Percentiles rank a stretch among this genome's conserved stretches.
phyloP scores from a whole-genome alignment of 2,329 filamentous ascomycete genomes.

The Sclerotinia glacialis region DNA sequence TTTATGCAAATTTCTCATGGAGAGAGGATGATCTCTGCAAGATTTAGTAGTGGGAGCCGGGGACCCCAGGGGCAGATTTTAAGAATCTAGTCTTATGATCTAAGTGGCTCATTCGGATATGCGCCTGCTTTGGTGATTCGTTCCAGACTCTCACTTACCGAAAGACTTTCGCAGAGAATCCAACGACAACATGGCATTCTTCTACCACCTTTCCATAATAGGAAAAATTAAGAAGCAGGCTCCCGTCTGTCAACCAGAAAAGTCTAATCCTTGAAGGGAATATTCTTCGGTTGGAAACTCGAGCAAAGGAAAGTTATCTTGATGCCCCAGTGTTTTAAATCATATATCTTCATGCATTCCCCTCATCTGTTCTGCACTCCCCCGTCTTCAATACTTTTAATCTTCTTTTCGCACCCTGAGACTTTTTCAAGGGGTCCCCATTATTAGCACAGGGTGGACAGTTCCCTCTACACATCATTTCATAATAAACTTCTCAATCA shows the following conservation, averaged over 20 bases:
- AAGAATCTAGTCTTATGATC: background rate
- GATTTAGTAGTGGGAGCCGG: background rate
- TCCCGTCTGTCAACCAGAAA: background rate
- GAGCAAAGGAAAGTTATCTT: background rate
- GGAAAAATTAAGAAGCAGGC: background rate
- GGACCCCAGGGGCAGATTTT: conserved; percentile 8
- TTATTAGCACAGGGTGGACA: background rate
- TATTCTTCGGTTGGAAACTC: background rate
- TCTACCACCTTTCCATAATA: conserved; percentile 16
- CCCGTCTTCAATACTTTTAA: background rate
- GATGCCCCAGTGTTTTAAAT: background rate
- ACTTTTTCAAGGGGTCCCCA: background rate
- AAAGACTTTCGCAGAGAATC: background rate
- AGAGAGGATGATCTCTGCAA: conserved; percentile 11
- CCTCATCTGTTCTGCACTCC: background rate
- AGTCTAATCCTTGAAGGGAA: conserved; percentile 1
- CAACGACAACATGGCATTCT: background rate
- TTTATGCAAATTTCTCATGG: conserved; percentile 5
- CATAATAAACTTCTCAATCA: background rate
- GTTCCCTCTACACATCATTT: background rate
- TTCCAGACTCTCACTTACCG: background rate
- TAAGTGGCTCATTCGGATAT: background rate
- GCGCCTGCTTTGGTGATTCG: background rate
- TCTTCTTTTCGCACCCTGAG: background rate
- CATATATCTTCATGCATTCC: conserved; percentile 14